Conservation (phyloP, 208 protist genomes). For the Borovskyia barvae region DNA sequence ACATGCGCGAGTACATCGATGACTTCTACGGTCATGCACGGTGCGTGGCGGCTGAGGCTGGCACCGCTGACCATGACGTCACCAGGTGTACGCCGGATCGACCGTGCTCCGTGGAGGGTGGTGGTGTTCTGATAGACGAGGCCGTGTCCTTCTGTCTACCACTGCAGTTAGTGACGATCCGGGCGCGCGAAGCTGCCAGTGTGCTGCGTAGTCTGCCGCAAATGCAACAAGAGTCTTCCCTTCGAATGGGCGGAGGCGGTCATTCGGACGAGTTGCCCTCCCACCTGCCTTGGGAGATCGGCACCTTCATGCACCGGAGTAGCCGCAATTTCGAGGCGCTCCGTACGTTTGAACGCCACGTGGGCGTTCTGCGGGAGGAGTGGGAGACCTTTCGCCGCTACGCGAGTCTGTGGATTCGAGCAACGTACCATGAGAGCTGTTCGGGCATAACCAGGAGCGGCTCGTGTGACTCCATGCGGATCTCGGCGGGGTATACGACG, state of each 20-base stretch:
- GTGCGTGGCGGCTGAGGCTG: not conserved
- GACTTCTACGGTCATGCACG: slow-evolving; percentile 12
- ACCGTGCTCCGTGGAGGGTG: not conserved
- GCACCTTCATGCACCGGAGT: slow-evolving; percentile 24
- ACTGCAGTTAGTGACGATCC: slow-evolving; percentile 31
- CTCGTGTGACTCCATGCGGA: not conserved
- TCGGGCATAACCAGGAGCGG: too few relatives aligned
- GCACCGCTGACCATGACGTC: not conserved
- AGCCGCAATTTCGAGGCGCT: slow-evolving; percentile 30
- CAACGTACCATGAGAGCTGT: too few relatives aligned
- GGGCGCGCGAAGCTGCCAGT: slow-evolving; percentile 24
- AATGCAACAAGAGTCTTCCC: slow-evolving; percentile 23
- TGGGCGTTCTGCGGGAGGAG: slow-evolving; percentile 40
- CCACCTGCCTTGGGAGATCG: slow-evolving; percentile 4
- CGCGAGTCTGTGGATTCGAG: slow-evolving; percentile 24
- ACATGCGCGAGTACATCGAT: slow-evolving; percentile 31
- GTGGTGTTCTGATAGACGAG: slow-evolving; percentile 8
- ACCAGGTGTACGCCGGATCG: too few relatives aligned
- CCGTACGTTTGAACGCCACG: slow-evolving; percentile 29
- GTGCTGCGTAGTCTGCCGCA: slow-evolving; percentile 28
- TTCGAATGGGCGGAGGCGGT: slow-evolving; percentile 6
- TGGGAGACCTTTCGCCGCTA: slow-evolving; percentile 56
- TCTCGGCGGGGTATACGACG: not conserved
- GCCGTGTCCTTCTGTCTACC: slow-evolving; percentile 32
- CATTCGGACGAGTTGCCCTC: not conserved